Evolutionary conservation across 257 asterid species (phyloP).

Genomic region (Solanum raphanifolium): DNA sequence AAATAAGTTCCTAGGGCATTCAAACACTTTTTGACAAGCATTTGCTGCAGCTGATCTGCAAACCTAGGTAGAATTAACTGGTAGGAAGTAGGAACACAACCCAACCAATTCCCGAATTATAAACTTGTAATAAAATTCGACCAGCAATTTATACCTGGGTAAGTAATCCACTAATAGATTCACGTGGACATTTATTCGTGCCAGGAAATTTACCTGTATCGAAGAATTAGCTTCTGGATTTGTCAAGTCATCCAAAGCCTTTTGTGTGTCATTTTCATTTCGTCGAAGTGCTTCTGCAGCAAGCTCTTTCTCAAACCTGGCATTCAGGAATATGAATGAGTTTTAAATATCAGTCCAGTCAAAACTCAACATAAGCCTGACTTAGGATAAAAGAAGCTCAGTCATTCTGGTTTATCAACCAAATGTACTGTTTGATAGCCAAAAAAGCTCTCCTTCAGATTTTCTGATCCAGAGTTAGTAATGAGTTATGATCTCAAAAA

Average conservation of each 20-base stretch:
- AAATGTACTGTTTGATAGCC: background rate
- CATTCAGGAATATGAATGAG: conserved; percentile 1
- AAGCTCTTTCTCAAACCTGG: conserved; percentile 64
- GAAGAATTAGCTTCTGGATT: conserved; percentile 55
- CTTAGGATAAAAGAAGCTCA: background rate
- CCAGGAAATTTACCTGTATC: conserved; percentile 48
- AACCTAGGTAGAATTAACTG: background rate
- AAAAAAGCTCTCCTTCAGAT: background rate
- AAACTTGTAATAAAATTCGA: background rate
- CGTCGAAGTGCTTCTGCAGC: conserved; percentile 94
- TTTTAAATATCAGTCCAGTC: background rate
- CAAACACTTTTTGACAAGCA: background rate
- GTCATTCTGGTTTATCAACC: background rate
- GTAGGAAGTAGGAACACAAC: background rate
- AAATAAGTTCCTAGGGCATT: background rate
- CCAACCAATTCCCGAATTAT: background rate
- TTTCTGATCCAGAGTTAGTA: background rate
- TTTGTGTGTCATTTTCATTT: conserved; percentile 81
- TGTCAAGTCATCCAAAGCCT: conserved; percentile 82
- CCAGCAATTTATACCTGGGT: background rate
- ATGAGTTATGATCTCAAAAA: background rate
- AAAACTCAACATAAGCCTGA: background rate
- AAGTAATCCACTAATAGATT: background rate
- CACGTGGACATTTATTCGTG: background rate
- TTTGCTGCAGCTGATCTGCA: background rate